Conservation (phyloP, 2,329 filamentous ascomycete species). For the Aspergillus vadensis region DNA sequence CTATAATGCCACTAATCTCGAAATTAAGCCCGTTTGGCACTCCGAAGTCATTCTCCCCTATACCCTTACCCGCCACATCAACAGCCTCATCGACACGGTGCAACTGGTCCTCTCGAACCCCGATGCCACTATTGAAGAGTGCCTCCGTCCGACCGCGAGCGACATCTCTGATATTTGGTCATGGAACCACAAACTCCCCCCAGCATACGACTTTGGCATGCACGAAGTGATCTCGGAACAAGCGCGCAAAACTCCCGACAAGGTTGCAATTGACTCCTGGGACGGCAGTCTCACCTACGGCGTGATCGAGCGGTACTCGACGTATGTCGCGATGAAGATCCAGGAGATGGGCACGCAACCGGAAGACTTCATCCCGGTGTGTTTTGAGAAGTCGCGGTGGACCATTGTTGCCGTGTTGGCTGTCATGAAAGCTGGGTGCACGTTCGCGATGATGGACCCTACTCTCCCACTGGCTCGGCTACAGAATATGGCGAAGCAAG, state of each 20-base stretch:
- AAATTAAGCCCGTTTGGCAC: not conserved
- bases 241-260: constrained; percentile 26
- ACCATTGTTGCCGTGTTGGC: constrained; percentile 36
- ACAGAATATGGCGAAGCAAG: constrained; percentile 36
- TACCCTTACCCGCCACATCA: not conserved
- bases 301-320: constrained; percentile 40
- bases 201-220: constrained; percentile 49
- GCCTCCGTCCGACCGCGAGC: constrained; percentile 33
- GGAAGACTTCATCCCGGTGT: constrained; percentile 34
- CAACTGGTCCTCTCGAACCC: constrained; percentile 19
- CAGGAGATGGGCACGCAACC: constrained; percentile 30
- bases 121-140: constrained; percentile 33
- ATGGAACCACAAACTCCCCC: constrained; percentile 51
- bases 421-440: constrained; percentile 37
- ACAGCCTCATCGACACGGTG: not conserved
- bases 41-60: not conserved
- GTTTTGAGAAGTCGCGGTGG: constrained; percentile 40
- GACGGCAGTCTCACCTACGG: constrained; percentile 35
- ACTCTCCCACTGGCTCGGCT: constrained; percentile 36
- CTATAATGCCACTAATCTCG: not conserved
- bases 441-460: constrained; percentile 37
- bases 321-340: constrained; percentile 28
- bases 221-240: constrained; percentile 48
- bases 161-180: constrained; percentile 52
- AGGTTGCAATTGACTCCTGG: constrained; percentile 35